Evolutionary conservation across 495 filamentous ascomycete species (phyloP).

Genomic region (Letharia lupina): DNA sequence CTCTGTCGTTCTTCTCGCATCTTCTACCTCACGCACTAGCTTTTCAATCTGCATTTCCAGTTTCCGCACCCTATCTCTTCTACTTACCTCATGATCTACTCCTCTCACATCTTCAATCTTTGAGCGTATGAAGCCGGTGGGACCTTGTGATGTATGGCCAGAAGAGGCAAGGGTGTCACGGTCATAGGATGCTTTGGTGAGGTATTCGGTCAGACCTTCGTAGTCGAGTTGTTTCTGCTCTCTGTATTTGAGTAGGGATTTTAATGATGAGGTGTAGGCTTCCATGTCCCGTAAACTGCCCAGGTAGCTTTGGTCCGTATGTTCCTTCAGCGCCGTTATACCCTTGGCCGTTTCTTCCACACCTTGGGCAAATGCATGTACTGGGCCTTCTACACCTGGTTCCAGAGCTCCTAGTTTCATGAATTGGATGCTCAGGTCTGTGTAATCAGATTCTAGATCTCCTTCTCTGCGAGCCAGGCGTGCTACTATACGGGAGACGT

Average conservation of each 20-base stretch:
- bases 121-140: constrained; percentile 81
- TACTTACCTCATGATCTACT: constrained; percentile 88
- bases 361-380: constrained; percentile 75
- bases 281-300: constrained; percentile 88
- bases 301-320: constrained; percentile 93
- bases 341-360: constrained; percentile 75
- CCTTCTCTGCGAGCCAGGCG: constrained; percentile 80
- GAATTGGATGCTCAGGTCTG: constrained; percentile 85
- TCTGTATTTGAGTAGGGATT: constrained; percentile 79
- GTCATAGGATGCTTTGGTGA: constrained; percentile 80
- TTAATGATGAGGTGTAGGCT: constrained; percentile 75
- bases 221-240: constrained; percentile 98
- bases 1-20: constrained; percentile 71
- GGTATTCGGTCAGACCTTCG: constrained; percentile 91
- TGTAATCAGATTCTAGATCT: constrained; percentile 82
- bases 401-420: constrained; percentile 87
- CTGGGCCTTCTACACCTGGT: constrained; percentile 69
- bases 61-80: constrained; percentile 77
- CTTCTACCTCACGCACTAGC: constrained; percentile 79
- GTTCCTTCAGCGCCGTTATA: constrained; percentile 68
- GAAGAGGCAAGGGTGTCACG: constrained; percentile 73
- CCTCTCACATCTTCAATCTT: constrained; percentile 97
- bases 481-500: constrained; percentile 88
- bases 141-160: constrained; percentile 51
- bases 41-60: constrained; percentile 87